Percentiles rank a stretch among this genome's conserved stretches.
Conservation (phyloP, 2,329 filamentous ascomycete species). For the Berkeleyomyces basicola region DNA sequence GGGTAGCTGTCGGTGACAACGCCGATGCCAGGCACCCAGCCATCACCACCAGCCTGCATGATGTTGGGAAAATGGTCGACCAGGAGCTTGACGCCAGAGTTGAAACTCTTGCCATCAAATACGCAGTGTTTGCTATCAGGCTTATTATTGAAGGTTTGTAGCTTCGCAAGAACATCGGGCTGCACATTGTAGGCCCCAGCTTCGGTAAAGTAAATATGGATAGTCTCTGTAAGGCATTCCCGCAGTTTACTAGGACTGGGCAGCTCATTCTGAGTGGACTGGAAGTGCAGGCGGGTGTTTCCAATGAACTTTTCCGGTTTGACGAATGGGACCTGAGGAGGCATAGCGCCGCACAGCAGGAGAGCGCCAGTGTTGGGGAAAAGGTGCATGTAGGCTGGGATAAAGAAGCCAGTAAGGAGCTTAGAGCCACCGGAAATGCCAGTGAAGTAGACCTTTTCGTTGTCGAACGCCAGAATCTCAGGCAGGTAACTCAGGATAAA, state of each 20-base stretch:
- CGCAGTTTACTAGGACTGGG: slow-evolving; percentile 25
- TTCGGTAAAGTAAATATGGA: slow-evolving; percentile 34
- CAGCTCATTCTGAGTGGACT: slow-evolving; percentile 37
- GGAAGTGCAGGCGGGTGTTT: slow-evolving; percentile 37
- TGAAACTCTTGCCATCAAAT: slow-evolving; percentile 38
- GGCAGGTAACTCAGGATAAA: slow-evolving; percentile 38
- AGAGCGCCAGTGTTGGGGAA: slow-evolving; percentile 34
- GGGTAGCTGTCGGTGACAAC: slow-evolving; percentile 27
- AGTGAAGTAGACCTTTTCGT: slow-evolving; percentile 36
- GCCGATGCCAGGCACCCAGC: slow-evolving; percentile 31
- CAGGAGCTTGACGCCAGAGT: slow-evolving; percentile 40
- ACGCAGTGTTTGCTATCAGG: slow-evolving; percentile 41
- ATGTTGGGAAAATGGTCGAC: slow-evolving; percentile 34
- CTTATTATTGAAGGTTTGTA: slow-evolving; percentile 41
- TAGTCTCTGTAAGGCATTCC: slow-evolving; percentile 30
- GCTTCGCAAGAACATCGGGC: slow-evolving; percentile 26
- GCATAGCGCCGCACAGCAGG: slow-evolving; percentile 37
- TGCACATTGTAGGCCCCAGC: slow-evolving; percentile 17
- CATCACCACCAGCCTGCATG: slow-evolving; percentile 30
- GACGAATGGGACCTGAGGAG: slow-evolving; percentile 35
- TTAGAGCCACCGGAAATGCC: slow-evolving; percentile 39
- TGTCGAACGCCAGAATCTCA: slow-evolving; percentile 36
- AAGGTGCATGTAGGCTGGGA: slow-evolving; percentile 37
- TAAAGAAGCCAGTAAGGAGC: slow-evolving; percentile 38
- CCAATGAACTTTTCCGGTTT: slow-evolving; percentile 25